phyloP scores from a whole-genome alignment of 2,329 filamentous ascomycete genomes.

The Colletotrichum somersetense region DNA sequence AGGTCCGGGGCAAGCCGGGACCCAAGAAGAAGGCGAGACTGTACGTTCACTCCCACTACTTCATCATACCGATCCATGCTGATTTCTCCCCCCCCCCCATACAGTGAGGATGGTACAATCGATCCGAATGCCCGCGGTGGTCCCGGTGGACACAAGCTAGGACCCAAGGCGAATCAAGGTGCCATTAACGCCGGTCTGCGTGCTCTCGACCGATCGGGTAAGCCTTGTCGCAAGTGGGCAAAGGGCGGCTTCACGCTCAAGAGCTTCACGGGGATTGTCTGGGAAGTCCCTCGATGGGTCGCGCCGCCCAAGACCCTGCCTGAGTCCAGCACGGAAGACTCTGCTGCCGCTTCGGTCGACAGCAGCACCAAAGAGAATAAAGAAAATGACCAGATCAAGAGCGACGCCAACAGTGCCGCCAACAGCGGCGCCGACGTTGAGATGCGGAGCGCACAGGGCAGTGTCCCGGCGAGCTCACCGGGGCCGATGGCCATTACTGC shows the following conservation, averaged over 20 bases:
- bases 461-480: constrained; percentile 65
- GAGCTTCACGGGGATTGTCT: constrained; percentile 89
- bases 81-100: constrained; percentile 29
- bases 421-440: constrained; percentile 59
- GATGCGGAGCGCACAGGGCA: constrained; percentile 64
- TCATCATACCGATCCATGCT: constrained; percentile 23
- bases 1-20: constrained; percentile 86
- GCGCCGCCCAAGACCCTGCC: constrained; percentile 72
- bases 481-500: constrained; percentile 62
- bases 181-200: constrained; percentile 97
- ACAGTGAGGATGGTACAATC: constrained; percentile 73
- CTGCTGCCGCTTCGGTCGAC: constrained; percentile 60
- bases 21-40: constrained; percentile 96
- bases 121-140: constrained; percentile 64
- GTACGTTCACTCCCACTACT: constrained; percentile 69
- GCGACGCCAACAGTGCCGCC: constrained; percentile 59
- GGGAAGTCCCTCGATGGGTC: constrained; percentile 87
- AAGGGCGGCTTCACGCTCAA: constrained; percentile 86
- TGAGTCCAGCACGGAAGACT: constrained; percentile 61
- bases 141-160: constrained; percentile 81
- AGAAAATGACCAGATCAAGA: constrained; percentile 68
- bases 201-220: constrained; percentile 90
- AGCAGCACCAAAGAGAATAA: constrained; percentile 75
- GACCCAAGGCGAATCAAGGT: constrained; percentile 95
- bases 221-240: constrained; percentile 92